Evolutionary conservation across 2,329 filamentous ascomycete genomes (phyloP), one percentile per base, ranked within the genome.

Genomic region (Calonectria pauciramosa): DNA sequence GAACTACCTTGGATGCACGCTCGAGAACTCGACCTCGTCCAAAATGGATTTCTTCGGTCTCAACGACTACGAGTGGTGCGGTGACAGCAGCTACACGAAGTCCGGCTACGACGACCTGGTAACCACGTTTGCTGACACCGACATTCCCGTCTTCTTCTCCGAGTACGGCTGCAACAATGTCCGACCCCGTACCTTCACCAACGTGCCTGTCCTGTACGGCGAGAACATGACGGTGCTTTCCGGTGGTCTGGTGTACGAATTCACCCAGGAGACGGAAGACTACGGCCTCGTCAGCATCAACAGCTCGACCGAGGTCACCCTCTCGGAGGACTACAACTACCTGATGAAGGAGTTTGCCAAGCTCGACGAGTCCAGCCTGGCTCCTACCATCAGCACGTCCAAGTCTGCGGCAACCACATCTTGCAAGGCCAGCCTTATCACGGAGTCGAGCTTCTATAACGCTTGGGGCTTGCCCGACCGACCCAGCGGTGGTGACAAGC

Each of bases 31-130:
- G 20, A 65, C 60, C 30, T 23, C 26, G 0, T 65, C 60, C 2
- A 44, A 49, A 18, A 65, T 65, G 38, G 38, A 65, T 16, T 65
- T 65, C 28, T 65, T 65, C 20, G 60, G 60, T 2, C 41, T 65
- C 38, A 65, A 65, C 60, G 60, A 65, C 60, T 65, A 65, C 10
- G 60, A 65, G 28, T 65, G 60, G 60, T 65, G 60, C 60, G 60
- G 60, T n/a, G 60, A 65, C 26, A 65, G 60, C 41, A 65, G 60
- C 41, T 65, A 49, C 60, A 65, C 60, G 1, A 18, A 65, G 60
- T 65, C 60, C 7, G 60, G 60, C 14, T 65, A 65, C 30, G 28
- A 65, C 41, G 26, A 65, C 23, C 38, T 65, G 18, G 41, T 65
- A 0, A 16, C 26, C 41, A 49, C 23, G 60, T 65, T 65, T 20